phyloP scores from a whole-genome alignment of 306 rosid genomes.

The Cicer pinnatifidum region DNA sequence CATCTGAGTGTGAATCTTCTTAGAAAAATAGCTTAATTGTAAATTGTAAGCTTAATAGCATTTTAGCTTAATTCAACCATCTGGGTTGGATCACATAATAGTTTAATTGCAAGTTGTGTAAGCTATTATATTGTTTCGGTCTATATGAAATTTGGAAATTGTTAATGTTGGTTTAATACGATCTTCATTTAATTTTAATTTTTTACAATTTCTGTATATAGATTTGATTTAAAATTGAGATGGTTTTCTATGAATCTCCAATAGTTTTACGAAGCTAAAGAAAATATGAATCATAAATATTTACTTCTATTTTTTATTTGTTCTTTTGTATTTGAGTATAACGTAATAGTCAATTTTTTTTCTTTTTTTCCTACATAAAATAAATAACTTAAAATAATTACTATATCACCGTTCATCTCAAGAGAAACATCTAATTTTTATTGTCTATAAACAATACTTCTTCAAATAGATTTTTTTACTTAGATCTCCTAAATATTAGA shows the following conservation, averaged over 20 bases:
- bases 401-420: too few relatives aligned
- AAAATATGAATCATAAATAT: neutral
- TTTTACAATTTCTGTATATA: neutral
- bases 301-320: neutral
- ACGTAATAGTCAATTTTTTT: too few relatives aligned
- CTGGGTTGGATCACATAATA: neutral
- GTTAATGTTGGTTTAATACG: conserved; percentile 17
- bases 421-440: too few relatives aligned
- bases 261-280: neutral
- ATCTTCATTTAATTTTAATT: conserved; percentile 4
- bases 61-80: neutral
- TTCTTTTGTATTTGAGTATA: neutral
- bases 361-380: too few relatives aligned
- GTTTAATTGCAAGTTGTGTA: neutral
- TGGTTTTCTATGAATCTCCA: neutral
- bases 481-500: too few relatives aligned
- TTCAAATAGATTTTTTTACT: too few relatives aligned
- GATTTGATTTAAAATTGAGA: conserved; percentile 9
- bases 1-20: conserved; percentile 9
- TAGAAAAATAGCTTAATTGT: conserved; percentile 10
- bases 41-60: neutral
- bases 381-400: too few relatives aligned
- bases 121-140: conserved; percentile 3
- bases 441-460: too few relatives aligned
- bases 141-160: neutral